These are phyloP conservation scores for Talaromyces borbonicus DNA, from an alignment of 495 filamentous ascomycete species.

Conservation along the genomic window DNA sequence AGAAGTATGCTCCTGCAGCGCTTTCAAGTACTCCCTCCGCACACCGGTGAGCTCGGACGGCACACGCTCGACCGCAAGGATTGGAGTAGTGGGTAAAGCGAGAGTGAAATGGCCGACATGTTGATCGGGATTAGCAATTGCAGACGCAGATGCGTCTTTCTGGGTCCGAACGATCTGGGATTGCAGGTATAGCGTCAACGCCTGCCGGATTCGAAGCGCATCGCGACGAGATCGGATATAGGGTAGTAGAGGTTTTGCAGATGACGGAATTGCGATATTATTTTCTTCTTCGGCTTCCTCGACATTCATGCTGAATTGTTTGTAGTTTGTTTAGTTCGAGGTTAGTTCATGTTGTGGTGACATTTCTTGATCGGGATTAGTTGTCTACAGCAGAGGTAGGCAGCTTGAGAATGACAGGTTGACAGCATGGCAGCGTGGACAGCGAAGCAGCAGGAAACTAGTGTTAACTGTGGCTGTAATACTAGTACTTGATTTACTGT, in stretches of 20 bases:
- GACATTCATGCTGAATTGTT: too few relatives aligned
- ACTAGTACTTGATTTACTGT: too few relatives aligned
- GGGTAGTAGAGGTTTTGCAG: constrained; percentile 31
- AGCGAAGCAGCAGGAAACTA: too few relatives aligned
- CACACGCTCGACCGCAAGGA: constrained; percentile 27
- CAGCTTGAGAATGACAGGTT: too few relatives aligned
- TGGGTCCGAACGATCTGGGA: constrained; percentile 26
- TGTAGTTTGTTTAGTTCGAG: too few relatives aligned
- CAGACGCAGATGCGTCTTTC: constrained; percentile 18
- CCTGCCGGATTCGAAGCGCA: constrained; percentile 35
- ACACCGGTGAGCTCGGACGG: constrained; percentile 30
- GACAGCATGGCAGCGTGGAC: too few relatives aligned
- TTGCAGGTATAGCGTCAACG: constrained; percentile 31
- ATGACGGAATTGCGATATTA: constrained; percentile 29
- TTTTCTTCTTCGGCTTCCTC: background rate
- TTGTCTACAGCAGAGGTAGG: background rate
- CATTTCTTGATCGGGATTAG: background rate
- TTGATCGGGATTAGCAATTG: too few relatives aligned
- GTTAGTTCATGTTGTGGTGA: constrained; percentile 3
- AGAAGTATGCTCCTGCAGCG: constrained; percentile 46
- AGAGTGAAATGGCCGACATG: constrained; percentile 29
- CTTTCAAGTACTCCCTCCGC: constrained; percentile 45
- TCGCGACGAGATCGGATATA: constrained; percentile 38
- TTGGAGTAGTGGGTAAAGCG: constrained; percentile 25
- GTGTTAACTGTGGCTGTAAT: too few relatives aligned